Base-by-base conservation (phyloP, 345 rosid species). In the Garcia nutans region DNA sequence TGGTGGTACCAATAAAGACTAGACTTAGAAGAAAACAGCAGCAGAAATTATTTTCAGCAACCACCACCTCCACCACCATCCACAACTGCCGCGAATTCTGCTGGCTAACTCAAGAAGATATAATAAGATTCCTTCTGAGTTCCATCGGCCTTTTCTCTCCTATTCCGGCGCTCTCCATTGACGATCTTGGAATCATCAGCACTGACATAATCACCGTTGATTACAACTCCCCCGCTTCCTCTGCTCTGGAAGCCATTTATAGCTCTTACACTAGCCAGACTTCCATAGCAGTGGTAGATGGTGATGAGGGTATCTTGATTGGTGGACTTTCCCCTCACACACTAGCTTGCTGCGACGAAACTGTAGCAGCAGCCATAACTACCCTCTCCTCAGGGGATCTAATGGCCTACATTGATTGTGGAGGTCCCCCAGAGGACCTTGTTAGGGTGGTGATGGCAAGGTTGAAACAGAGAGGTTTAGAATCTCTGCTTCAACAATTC, bases 51-150 rank as follows among this genome's bases (percentile, higher is more conserved):
- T 58, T 50, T 20, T 44, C 74, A 16, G 19, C 87, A 54, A 41
- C 81, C 37, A 65, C 37, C 49, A 52, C 70, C 59, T 62, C 67
- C 70, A 26, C 73, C 45, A 87, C 88, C 8, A 55, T 72, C 61
- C 94, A 89, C 80, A 67, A 85, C 62, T 96, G 94, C 76, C 82
- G 71, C 1, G 88, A 92, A 64, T 94, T 89, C 85, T 92, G 99
- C 84, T 94, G 99, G 99, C 60, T 94, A 26, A 88, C 97, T 8
- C 95, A 91, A 71, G 99, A 94, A 83, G 99, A 94, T 78, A 84
- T 94, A 68, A 76, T 95, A 77, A 84, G 92, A 20, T 91, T 88
- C 89, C 87, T 93, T 66, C 88, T 95, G 28, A 85, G 90, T 72
- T 85, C 87, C 42, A 93, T 95, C 65, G 96, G 92, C 49, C 79